A percentile compares a stretch with the other conserved stretches of the same genome.
Conservation (phyloP, 202 grass and related monocot genomes). For the Setaria italica region DNA sequence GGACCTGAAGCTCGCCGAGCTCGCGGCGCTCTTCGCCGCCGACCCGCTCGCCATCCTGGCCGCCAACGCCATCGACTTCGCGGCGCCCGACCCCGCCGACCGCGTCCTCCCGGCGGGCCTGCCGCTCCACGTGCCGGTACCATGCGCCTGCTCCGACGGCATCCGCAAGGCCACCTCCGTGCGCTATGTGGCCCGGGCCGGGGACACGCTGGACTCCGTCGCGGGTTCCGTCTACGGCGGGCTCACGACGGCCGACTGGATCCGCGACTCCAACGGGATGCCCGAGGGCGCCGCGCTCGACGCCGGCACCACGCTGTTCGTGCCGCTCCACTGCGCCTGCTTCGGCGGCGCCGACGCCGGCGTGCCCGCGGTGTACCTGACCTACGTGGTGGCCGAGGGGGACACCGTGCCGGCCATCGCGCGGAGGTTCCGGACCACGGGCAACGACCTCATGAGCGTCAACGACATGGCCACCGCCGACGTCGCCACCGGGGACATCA, state of each 20-base stretch:
- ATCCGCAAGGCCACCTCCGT: constrained; percentile 71
- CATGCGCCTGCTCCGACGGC: constrained; percentile 83
- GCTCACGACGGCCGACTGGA: constrained; percentile 77
- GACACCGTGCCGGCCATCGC: constrained; percentile 74
- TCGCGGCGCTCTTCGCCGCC: constrained; percentile 72
- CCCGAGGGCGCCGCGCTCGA: constrained; percentile 51
- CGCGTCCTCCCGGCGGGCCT: constrained; percentile 86
- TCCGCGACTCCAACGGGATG: constrained; percentile 70
- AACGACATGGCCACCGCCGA: constrained; percentile 71
- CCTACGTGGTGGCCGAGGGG: constrained; percentile 63
- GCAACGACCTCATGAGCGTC: constrained; percentile 70
- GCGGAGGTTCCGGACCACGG: constrained; percentile 60
- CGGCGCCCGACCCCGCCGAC: constrained; percentile 51
- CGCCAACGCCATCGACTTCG: constrained; percentile 83
- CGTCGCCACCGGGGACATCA: constrained; percentile 70
- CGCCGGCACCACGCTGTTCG: constrained; percentile 63
- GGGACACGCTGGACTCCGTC: constrained; percentile 75
- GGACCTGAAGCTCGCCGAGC: constrained; percentile 85
- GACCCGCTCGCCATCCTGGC: constrained; percentile 79
- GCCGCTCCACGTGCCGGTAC: constrained; percentile 65
- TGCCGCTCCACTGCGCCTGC: constrained; percentile 94
- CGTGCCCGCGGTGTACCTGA: constrained; percentile 73
- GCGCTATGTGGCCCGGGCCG: constrained; percentile 64
- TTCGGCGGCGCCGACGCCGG: constrained; percentile 75
- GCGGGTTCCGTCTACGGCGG: constrained; percentile 65